Base-by-base conservation (phyloP, 441 rosid species). In the Gossypium laxum region DNA sequence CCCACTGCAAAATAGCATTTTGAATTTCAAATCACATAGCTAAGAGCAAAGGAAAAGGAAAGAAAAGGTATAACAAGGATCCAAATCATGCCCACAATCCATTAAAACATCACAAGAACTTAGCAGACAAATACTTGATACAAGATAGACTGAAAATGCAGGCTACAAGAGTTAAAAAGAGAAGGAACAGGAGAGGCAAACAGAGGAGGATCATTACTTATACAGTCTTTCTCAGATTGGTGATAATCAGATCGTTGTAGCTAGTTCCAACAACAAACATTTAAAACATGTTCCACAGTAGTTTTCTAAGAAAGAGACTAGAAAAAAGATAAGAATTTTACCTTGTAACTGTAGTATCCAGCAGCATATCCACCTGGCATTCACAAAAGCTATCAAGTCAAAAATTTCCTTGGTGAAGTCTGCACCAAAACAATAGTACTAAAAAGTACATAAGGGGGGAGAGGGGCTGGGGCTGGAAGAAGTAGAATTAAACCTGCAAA, bases 331-430 rank as follows among this genome's bases (percentile, higher is more conserved):
- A 55, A n/a, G 11, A 57, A 57, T 14, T 19, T 19, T 82, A 93
- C 98, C 97, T 93, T 89, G 83, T 93, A 93, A 73, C 97, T 91
- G 78, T 93, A 93, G 75, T 93, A 91, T 67, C 98, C 98, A 65
- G 98, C 97, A 52, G 93, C 96, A 79, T 93, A 91, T 74, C 94
- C 96, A 65, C 97, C 97, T 93, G 78, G 17, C 54, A 71, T 56
- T 67, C 73, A 70, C 65, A 80, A 75, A 71, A 64, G 52, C 2
- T 2, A 75, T 17, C 28, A 48, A 77, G 67, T 5, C 69, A 43
- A 24, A 72, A 45, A 59, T 17, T 18, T 43, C 19, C 19, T 4
- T 50, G 24, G 4, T 30, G 47, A 68, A 64, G 66, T 32, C 38
- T 21, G 18, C 18, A 3, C 57, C 63, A 10, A 57, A 75, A 55